Evolutionary conservation across 805 yeast species (phyloP).

Genomic region (Priceomyces haplophilus): DNA sequence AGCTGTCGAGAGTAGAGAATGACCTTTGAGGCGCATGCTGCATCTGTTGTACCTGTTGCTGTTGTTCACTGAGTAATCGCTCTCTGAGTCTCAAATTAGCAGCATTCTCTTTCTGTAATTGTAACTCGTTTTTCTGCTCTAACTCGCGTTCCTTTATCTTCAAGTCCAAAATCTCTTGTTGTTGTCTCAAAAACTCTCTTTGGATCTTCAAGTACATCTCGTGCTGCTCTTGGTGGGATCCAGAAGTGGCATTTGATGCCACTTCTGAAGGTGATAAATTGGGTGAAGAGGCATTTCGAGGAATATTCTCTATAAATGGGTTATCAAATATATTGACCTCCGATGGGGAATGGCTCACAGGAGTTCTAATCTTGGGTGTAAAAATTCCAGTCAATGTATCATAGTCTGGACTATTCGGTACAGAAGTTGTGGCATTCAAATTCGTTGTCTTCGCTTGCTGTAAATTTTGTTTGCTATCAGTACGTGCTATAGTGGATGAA

Average conservation of each 20-base stretch:
- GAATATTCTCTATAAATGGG: conserved; percentile 15
- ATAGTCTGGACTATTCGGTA: not conserved
- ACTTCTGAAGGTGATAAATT: conserved; percentile 10
- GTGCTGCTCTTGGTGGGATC: conserved; percentile 26
- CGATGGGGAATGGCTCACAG: conserved; percentile 19
- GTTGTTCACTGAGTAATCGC: conserved; percentile 3
- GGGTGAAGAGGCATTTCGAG: conserved; percentile 9
- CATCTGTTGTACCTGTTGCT: conserved; percentile 1
- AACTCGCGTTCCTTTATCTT: conserved; percentile 11
- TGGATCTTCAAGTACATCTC: conserved; percentile 36
- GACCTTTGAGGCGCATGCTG: not conserved
- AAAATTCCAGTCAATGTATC: conserved; percentile 30
- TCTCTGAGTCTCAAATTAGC: conserved; percentile 4
- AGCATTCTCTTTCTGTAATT: not conserved
- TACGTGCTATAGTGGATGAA: not conserved
- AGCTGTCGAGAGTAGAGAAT: conserved; percentile 1
- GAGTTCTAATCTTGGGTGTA: conserved; percentile 37
- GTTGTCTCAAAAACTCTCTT: conserved; percentile 36
- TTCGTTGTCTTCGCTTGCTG: not conserved
- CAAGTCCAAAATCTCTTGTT: conserved; percentile 27
- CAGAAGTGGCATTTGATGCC: not conserved
- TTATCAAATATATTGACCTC: conserved; percentile 40
- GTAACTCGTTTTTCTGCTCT: conserved; percentile 2
- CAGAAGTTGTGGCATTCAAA: not conserved
- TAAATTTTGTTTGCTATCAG: not conserved